Evolutionary conservation across 2,329 filamentous ascomycete genomes (phyloP).

Genomic region (Diaporthe sp.): DNA sequence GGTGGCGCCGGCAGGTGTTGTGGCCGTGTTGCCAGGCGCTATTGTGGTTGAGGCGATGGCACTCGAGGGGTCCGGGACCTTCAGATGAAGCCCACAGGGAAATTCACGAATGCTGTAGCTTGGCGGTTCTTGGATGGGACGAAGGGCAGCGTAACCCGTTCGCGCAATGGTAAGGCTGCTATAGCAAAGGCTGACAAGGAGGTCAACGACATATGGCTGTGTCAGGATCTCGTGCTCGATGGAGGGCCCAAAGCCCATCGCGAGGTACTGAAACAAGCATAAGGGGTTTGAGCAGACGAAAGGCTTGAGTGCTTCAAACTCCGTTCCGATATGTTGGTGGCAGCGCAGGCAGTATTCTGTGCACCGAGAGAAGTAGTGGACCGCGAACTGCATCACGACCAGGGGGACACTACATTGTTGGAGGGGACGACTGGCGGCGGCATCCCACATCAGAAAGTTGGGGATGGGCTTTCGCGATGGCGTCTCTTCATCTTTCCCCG

Average conservation of each 20-base stretch:
- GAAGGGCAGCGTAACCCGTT: not conserved
- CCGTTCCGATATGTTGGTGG: constrained; percentile 74
- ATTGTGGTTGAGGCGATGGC: not conserved
- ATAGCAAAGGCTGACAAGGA: constrained; percentile 88
- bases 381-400: constrained; percentile 78
- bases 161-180: constrained; percentile 55
- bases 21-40: not conserved
- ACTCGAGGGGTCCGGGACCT: constrained; percentile 43
- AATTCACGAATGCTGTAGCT: constrained; percentile 56
- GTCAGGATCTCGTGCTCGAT: constrained; percentile 86
- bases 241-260: constrained; percentile 85
- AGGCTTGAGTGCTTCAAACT: constrained; percentile 79
- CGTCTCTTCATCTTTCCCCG: constrained; percentile 11
- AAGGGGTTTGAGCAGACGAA: constrained; percentile 82
- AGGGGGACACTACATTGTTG: constrained; percentile 63
- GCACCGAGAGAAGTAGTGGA: constrained; percentile 83
- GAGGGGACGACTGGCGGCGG: not conserved
- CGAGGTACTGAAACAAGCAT: constrained; percentile 90
- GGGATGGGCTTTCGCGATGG: constrained; percentile 17
- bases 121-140: not conserved
- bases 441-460: constrained; percentile 21
- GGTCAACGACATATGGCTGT: constrained; percentile 85
- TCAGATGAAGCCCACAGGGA: constrained; percentile 57
- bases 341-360: constrained; percentile 91
- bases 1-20: not conserved